phyloP scores from a whole-genome alignment of 2,329 filamentous ascomycete species.

The Trichoderma sp. region DNA sequence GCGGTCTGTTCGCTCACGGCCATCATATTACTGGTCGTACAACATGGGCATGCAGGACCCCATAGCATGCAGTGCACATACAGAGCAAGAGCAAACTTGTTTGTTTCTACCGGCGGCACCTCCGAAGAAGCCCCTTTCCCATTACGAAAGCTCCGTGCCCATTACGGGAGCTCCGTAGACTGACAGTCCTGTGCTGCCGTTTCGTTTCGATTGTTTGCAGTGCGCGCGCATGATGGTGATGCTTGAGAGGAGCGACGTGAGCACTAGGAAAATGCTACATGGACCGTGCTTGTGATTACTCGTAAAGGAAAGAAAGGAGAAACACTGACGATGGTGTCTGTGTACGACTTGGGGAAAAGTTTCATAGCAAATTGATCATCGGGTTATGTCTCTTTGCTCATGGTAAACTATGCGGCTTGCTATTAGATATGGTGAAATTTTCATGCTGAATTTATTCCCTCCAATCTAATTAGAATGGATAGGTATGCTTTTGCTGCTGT shows the following conservation, averaged over 20 bases:
- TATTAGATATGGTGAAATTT: background rate
- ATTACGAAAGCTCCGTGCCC: background rate
- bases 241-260: background rate
- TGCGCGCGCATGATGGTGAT: background rate
- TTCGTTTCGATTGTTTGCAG: background rate
- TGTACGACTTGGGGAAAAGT: background rate
- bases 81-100: background rate
- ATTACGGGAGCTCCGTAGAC: background rate
- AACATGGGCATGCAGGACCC: background rate
- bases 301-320: background rate
- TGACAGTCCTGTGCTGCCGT: background rate
- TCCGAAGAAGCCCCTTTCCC: slow-evolving; percentile 8
- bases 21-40: background rate
- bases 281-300: background rate
- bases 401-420: background rate
- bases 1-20: slow-evolving; percentile 11
- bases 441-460: background rate
- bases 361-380: background rate
- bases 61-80: background rate
- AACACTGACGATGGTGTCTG: background rate
- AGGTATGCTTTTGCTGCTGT: background rate
- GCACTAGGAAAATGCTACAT: no score
- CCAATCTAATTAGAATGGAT: background rate
- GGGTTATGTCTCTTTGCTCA: background rate
- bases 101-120: background rate